Percentiles rank a stretch among this genome's conserved stretches.
Evolutionary conservation across 2,329 filamentous ascomycete genomes (phyloP).

Genomic region (Monilinia fructicola): DNA sequence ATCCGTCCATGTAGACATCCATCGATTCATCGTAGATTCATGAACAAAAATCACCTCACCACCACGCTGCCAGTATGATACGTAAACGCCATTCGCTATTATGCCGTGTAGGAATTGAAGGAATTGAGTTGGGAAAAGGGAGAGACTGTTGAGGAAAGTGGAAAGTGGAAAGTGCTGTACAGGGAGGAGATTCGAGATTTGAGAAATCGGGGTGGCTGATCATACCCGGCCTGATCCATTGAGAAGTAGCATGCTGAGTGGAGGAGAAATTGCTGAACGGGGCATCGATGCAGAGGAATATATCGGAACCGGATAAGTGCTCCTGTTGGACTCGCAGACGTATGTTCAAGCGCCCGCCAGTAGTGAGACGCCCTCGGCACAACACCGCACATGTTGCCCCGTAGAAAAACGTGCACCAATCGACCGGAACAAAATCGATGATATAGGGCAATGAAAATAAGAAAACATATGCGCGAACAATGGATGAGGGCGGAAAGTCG

Average conservation of each 20-base stretch:
- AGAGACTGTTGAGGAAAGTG: background rate
- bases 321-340: background rate
- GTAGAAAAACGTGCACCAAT: background rate
- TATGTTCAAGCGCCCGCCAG: background rate
- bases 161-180: background rate
- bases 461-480: background rate
- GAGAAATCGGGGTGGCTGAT: background rate
- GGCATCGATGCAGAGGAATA: background rate
- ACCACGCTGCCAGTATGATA: conserved; percentile 10
- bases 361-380: background rate
- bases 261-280: background rate
- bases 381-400: background rate
- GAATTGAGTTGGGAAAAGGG: background rate
- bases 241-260: background rate
- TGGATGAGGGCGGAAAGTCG: background rate
- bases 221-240: background rate
- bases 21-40: conserved; percentile 11
- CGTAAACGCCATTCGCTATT: conserved; percentile 17
- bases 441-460: background rate
- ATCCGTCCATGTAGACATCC: conserved; percentile 1
- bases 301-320: background rate
- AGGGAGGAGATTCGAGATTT: background rate
- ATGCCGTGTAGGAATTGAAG: conserved; percentile 4
- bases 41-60: conserved; percentile 15
- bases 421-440: background rate